Percentiles rank a stretch among this genome's conserved stretches.
phyloP scores from a whole-genome alignment of 73 alveolate genomes.

The Breviolum minutum region DNA sequence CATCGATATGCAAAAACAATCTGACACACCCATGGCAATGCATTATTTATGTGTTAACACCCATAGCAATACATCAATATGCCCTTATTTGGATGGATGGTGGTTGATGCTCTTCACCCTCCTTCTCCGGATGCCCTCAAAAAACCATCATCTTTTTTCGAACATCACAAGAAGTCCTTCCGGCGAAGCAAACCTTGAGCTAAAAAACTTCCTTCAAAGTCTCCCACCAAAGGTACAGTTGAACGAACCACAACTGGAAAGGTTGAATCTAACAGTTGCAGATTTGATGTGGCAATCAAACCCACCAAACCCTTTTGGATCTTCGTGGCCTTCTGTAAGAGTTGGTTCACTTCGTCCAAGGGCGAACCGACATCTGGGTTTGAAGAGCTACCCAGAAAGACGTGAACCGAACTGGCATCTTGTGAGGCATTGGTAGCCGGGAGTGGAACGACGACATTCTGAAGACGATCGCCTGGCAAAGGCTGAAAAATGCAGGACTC shows the following conservation, averaged over 20 bases:
- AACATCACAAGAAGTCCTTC: conserved; percentile 8
- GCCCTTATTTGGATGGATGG: no score
- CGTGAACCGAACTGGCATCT: conserved; percentile 82
- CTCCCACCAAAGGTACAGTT: no score
- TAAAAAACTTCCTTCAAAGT: no score
- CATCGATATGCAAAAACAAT: no score
- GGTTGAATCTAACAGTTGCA: not conserved
- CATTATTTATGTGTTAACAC: no score
- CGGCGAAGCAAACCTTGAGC: not conserved
- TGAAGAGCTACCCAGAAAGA: conserved; percentile 62
- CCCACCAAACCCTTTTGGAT: conserved; percentile 58
- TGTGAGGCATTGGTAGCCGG: conserved; percentile 61
- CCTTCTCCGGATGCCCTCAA: not conserved
- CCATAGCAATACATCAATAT: no score
- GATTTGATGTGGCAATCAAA: conserved; percentile 68
- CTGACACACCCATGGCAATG: no score
- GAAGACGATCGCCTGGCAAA: conserved; percentile 54
- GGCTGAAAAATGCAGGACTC: not conserved
- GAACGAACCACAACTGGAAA: not conserved
- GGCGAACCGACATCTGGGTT: conserved; percentile 79
- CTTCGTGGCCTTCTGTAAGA: conserved; percentile 68
- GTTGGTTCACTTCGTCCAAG: conserved; percentile 61
- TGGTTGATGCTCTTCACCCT: no score
- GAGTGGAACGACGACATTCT: conserved; percentile 68
- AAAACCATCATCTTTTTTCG: not conserved